These are phyloP conservation scores for Solanum medicagineum DNA, from an alignment of 257 asterid genomes.

Conservation along the genomic window DNA sequence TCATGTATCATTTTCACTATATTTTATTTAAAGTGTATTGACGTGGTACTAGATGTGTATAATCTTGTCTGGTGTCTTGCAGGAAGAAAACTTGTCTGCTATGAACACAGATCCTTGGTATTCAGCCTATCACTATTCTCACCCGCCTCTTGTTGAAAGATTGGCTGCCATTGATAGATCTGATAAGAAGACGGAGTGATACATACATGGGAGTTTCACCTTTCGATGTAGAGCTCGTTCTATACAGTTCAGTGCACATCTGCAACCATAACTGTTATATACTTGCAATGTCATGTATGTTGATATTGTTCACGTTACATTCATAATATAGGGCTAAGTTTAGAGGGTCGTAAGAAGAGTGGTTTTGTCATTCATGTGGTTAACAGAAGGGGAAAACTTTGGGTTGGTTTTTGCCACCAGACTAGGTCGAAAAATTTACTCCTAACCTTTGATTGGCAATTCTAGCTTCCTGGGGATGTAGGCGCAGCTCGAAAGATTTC, in stretches of 20 bases:
- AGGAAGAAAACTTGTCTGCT: constrained; percentile 91
- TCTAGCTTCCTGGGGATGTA: neutral
- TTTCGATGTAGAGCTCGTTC: neutral
- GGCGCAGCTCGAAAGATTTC: neutral
- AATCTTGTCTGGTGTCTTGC: constrained; percentile 1
- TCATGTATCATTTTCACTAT: neutral
- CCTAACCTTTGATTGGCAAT: neutral
- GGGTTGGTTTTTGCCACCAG: too few relatives aligned
- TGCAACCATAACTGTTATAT: neutral
- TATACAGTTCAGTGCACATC: neutral
- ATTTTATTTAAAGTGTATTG: neutral
- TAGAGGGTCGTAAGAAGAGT: neutral
- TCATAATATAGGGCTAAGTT: neutral
- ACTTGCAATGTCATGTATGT: neutral
- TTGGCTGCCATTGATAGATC: constrained; percentile 66
- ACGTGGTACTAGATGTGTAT: neutral
- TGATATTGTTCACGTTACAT: neutral
- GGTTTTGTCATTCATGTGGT: neutral
- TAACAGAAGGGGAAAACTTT: neutral
- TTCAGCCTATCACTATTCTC: constrained; percentile 95
- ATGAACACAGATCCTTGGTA: constrained; percentile 97
- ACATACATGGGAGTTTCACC: neutral
- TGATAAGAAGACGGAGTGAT: constrained; percentile 69
- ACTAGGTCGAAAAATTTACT: neutral
- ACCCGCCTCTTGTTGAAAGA: constrained; percentile 93